Percentiles rank a stretch among this genome's conserved stretches.
Evolutionary conservation across 352 stramenopile genomes (phyloP).

Genomic region (Phytophthora boehmeriae): DNA sequence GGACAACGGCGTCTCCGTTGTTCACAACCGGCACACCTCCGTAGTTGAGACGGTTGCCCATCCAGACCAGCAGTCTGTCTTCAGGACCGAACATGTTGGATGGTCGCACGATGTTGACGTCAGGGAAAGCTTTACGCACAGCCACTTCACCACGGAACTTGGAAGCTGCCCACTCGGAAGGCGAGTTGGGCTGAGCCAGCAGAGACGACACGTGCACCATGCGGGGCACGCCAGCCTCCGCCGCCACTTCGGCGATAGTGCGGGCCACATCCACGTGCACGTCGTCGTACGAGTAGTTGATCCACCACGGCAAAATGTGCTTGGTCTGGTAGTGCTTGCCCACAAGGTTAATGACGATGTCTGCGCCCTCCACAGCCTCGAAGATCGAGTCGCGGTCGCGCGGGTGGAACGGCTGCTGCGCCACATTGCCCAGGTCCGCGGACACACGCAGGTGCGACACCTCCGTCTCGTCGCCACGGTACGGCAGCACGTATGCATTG

Average conservation of each 20-base stretch:
- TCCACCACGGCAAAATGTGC: slow-evolving; percentile 92
- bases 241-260: slow-evolving; percentile 83
- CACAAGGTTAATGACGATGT: slow-evolving; percentile 98
- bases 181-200: slow-evolving; percentile 82
- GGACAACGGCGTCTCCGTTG: slow-evolving; percentile 91
- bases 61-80: slow-evolving; percentile 95
- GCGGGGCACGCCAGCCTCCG: slow-evolving; percentile 74
- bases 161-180: slow-evolving; percentile 80
- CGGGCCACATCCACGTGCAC: slow-evolving; percentile 94
- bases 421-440: slow-evolving; percentile 93
- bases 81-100: slow-evolving; percentile 95
- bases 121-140: slow-evolving; percentile 93
- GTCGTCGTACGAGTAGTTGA: slow-evolving; percentile 96
- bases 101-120: slow-evolving; percentile 95
- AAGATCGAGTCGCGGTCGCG: slow-evolving; percentile 94
- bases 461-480: slow-evolving; percentile 94
- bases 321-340: slow-evolving; percentile 98
- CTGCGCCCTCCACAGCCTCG: slow-evolving; percentile 90
- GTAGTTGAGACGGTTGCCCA: slow-evolving; percentile 71
- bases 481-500: slow-evolving; percentile 86
- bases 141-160: slow-evolving; percentile 88
- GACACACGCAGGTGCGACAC: slow-evolving; percentile 94
- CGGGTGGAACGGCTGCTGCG: slow-evolving; percentile 77
- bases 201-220: slow-evolving; percentile 87
- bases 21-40: slow-evolving; percentile 92